A percentile compares a stretch with the other conserved stretches of the same genome.
Evolutionary conservation across 148 eudicot species (phyloP).

Genomic region (Pouteria glomerata): DNA sequence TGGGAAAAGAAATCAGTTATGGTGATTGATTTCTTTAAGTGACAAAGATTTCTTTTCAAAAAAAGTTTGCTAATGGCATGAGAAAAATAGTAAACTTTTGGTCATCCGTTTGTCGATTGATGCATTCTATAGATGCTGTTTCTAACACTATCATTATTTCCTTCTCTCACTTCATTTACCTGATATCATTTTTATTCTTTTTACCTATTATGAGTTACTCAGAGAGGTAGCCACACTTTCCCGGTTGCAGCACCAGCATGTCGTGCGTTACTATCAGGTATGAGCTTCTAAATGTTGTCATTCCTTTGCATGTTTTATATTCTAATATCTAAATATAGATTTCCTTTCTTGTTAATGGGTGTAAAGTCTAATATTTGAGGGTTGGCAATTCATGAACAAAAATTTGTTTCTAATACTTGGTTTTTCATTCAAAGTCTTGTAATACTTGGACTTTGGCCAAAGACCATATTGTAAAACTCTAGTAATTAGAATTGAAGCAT

Average conservation of each 20-base stretch:
- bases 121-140: neutral
- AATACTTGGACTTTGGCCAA: no score
- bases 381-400: no score
- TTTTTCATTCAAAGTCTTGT: no score
- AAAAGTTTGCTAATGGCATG: neutral
- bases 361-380: neutral
- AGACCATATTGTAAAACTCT: no score
- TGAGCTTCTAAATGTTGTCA: slow-evolving; percentile 9
- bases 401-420: no score
- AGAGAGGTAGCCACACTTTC: slow-evolving; percentile 98
- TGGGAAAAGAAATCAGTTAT: no score
- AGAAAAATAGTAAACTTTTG: neutral
- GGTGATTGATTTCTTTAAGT: no score
- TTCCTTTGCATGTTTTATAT: neutral
- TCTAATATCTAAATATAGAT: neutral
- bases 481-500: no score
- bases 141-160: neutral
- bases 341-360: neutral
- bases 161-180: neutral
- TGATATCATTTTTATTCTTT: neutral
- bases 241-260: slow-evolving; percentile 96
- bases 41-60: no score
- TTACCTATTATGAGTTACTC: slow-evolving; percentile 13
- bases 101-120: neutral
- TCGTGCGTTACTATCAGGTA: slow-evolving; percentile 98